Percentiles rank a stretch among this genome's conserved stretches.
These are phyloP conservation scores for Solanum virginianum DNA, from an alignment of 257 asterid species.

Conservation along the genomic window DNA sequence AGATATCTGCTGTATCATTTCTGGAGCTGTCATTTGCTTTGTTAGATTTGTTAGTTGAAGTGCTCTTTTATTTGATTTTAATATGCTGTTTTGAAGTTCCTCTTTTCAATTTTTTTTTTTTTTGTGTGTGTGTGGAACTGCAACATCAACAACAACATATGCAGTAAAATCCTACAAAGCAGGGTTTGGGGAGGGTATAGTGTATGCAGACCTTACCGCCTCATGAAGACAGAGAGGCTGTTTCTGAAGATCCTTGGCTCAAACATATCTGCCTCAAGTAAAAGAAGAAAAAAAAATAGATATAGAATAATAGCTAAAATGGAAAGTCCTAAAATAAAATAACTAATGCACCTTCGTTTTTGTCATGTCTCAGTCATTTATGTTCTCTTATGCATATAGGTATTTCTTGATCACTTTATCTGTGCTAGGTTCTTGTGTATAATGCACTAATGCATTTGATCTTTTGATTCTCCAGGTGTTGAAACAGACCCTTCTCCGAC, in stretches of 20 bases:
- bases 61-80: not conserved
- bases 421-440: not conserved
- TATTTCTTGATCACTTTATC: not conserved
- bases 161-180: no score
- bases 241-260: no score
- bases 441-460: not conserved
- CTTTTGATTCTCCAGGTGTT: slow-evolving; percentile 41
- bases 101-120: not conserved
- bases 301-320: no score
- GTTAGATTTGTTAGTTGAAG: not conserved
- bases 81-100: not conserved
- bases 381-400: not conserved
- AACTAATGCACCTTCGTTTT: not conserved
- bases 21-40: not conserved
- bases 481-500: slow-evolving; percentile 82
- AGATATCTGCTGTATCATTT: not conserved
- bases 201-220: no score
- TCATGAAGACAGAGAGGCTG: no score
- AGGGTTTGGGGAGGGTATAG: no score
- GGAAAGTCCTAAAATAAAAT: not conserved
- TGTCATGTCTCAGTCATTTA: not conserved
- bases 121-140: not conserved
- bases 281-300: no score
- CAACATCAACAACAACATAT: no score
- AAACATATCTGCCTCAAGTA: no score